Conservation (phyloP, 2,329 filamentous ascomycete species). For the Clarireedia monteithiana region DNA sequence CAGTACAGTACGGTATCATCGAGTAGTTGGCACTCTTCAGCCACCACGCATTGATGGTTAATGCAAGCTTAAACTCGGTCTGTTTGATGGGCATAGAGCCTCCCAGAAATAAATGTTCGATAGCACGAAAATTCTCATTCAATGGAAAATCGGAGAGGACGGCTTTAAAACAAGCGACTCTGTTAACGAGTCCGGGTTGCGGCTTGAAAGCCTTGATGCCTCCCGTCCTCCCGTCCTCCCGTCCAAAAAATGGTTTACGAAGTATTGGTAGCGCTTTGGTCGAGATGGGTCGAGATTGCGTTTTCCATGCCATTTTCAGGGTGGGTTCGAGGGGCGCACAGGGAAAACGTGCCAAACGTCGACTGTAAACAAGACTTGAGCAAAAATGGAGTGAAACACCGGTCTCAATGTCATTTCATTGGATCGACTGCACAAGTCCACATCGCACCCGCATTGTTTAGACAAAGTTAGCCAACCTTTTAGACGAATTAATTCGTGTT, state of each 20-base stretch:
- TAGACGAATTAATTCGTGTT: neutral
- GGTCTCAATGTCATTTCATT: neutral
- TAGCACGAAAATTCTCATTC: neutral
- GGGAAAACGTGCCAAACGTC: conserved; percentile 6
- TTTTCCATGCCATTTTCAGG: conserved; percentile 3
- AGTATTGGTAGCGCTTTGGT: neutral
- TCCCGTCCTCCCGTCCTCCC: neutral
- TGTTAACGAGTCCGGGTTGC: too few relatives aligned
- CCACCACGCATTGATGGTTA: neutral
- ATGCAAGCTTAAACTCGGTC: neutral
- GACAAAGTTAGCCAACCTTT: neutral
- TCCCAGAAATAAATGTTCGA: neutral
- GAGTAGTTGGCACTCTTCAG: neutral
- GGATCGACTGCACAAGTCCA: neutral
- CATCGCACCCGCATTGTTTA: neutral
- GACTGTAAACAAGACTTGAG: neutral
- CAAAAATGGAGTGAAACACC: neutral
- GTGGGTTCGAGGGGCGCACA: neutral
- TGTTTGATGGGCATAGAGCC: neutral
- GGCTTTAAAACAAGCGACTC: too few relatives aligned
- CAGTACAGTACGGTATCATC: neutral
- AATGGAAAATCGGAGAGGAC: neutral
- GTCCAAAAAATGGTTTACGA: neutral
- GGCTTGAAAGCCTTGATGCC: neutral
- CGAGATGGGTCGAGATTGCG: conserved; percentile 6